phyloP scores from a whole-genome alignment of 805 yeast genomes.

The Brettanomyces naardenensis region DNA sequence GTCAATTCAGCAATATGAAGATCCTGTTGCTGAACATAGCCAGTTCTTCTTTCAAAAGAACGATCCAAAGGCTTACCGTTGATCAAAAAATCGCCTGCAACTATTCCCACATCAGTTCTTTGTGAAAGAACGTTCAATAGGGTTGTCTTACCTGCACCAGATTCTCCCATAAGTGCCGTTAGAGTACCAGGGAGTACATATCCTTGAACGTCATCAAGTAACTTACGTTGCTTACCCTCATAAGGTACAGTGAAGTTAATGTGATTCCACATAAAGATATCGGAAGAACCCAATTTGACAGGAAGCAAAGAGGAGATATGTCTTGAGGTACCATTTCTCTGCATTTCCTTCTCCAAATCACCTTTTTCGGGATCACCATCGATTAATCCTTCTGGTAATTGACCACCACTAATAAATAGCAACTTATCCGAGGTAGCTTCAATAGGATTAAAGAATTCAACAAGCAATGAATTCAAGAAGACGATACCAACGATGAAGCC shows the following conservation, averaged over 20 bases:
- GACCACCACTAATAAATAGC: constrained; percentile 21
- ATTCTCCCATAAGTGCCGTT: constrained; percentile 58
- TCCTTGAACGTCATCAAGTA: constrained; percentile 38
- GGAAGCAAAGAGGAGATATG: constrained; percentile 8
- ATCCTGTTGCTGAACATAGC: constrained; percentile 52
- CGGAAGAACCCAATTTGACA: constrained; percentile 30
- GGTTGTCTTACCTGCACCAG: constrained; percentile 61
- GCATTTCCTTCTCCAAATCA: constrained; percentile 17
- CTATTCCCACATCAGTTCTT: constrained; percentile 42
- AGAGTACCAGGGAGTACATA: constrained; percentile 45
- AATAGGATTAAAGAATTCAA: constrained; percentile 25
- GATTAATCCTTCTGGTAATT: constrained; percentile 19
- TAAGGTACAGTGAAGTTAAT: constrained; percentile 50
- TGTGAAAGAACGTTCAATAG: constrained; percentile 44
- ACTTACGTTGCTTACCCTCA: constrained; percentile 30
- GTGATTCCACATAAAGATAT: constrained; percentile 55
- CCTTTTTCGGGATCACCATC: constrained; percentile 8
- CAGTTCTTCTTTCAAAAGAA: constrained; percentile 46
- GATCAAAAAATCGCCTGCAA: constrained; percentile 50
- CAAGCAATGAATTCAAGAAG: constrained; percentile 18
- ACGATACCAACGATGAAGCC: constrained; percentile 36
- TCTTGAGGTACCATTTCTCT: constrained; percentile 15
- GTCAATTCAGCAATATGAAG: constrained; percentile 42
- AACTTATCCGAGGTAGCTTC: constrained; percentile 27
- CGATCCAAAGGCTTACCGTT: constrained; percentile 41